Conservation (phyloP, 1,284 basidiomycete genomes). For the Sporisorium reilianum region DNA sequence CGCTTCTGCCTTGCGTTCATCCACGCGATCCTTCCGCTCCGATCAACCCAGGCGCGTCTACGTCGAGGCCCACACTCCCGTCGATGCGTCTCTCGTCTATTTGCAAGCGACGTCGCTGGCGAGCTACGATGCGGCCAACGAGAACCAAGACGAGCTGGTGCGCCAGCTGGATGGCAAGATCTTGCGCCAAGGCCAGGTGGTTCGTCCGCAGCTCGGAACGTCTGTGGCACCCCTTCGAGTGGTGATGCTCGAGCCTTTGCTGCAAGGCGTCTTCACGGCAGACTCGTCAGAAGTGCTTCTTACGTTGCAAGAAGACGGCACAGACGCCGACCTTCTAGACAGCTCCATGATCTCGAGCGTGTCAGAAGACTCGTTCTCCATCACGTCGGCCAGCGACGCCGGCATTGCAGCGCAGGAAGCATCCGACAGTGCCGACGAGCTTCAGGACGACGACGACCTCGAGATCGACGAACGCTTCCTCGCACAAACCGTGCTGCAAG, state of each 20-base stretch:
- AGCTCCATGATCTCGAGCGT: constrained; percentile 31
- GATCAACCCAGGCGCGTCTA: constrained; percentile 18
- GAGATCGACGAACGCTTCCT: constrained; percentile 62
- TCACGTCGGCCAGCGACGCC: constrained; percentile 22
- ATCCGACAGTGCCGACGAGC: constrained; percentile 33
- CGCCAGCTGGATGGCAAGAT: constrained; percentile 43
- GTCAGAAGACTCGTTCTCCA: constrained; percentile 31
- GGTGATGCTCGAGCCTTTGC: constrained; percentile 61
- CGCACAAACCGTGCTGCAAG: constrained; percentile 51
- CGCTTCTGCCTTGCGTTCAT: constrained; percentile 15
- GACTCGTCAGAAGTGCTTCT: constrained; percentile 48
- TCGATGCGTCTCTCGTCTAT: constrained; percentile 50
- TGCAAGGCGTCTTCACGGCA: constrained; percentile 54
- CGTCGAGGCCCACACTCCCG: constrained; percentile 22
- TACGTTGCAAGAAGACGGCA: constrained; percentile 30
- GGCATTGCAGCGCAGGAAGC: constrained; percentile 8
- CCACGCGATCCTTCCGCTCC: constrained; percentile 16
- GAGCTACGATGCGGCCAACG: constrained; percentile 37
- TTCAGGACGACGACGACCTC: constrained; percentile 32
- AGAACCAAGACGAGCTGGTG: constrained; percentile 29
- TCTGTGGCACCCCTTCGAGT: constrained; percentile 25
- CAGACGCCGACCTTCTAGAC: constrained; percentile 17
- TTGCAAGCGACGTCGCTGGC: constrained; percentile 44
- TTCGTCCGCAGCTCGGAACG: constrained; percentile 24
- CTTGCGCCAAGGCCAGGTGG: constrained; percentile 44